phyloP scores from a whole-genome alignment of 371 early-diverging fungal genomes.

The Mucor piriformis region DNA sequence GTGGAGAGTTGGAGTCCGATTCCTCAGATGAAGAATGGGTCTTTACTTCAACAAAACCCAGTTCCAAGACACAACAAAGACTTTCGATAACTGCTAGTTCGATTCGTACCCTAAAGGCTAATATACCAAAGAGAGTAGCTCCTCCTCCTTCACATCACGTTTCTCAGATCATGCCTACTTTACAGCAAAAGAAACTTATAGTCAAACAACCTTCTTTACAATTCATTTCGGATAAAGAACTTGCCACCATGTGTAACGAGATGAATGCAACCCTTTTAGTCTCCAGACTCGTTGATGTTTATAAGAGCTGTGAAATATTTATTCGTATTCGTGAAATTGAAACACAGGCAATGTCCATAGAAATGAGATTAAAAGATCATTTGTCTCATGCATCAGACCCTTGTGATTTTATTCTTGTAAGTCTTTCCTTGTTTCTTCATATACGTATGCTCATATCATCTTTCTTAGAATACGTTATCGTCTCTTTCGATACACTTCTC shows the following conservation, averaged over 20 bases:
- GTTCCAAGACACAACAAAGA: neutral
- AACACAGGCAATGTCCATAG: slow-evolving; percentile 23
- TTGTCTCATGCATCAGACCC: slow-evolving; percentile 33
- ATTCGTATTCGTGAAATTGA: slow-evolving; percentile 41
- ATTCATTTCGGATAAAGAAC: slow-evolving; percentile 23
- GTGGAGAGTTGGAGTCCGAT: slow-evolving; percentile 30
- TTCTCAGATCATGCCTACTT: neutral
- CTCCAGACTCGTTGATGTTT: slow-evolving; percentile 27
- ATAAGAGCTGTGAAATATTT: slow-evolving; percentile 38
- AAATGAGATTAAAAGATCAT: slow-evolving; percentile 29
- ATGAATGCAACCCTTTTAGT: slow-evolving; percentile 28
- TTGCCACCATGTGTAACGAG: slow-evolving; percentile 23
- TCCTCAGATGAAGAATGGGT: slow-evolving; percentile 48
- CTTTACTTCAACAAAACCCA: slow-evolving; percentile 17
- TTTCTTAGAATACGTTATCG: slow-evolving; percentile 11
- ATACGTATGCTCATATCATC: neutral
- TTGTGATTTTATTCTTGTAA: slow-evolving; percentile 38
- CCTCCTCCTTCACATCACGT: neutral
- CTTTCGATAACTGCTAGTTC: neutral
- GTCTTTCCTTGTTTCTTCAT: neutral
- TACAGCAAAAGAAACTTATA: neutral
- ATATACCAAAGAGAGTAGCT: slow-evolving; percentile 1
- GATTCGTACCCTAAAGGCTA: slow-evolving; percentile 5
- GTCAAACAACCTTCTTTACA: neutral
- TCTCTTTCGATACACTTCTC: slow-evolving; percentile 23